Evolutionary conservation across 2,329 filamentous ascomycete species (phyloP).

Genomic region (Penicillium rolfsii): DNA sequence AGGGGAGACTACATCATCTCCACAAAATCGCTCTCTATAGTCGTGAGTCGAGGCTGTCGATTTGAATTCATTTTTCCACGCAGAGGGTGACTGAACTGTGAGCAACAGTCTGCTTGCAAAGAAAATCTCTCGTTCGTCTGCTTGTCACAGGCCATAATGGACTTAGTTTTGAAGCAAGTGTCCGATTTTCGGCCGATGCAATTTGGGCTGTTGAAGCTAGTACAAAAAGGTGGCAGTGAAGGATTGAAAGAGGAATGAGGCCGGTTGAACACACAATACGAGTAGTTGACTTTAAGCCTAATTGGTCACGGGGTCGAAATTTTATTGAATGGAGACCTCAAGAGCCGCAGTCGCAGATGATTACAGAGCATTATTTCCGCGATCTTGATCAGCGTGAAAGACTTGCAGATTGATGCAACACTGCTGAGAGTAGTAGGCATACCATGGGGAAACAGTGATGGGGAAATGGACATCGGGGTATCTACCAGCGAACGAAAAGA

Average conservation of each 20-base stretch:
- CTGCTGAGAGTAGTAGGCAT: too few relatives aligned
- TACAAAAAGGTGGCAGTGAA: neutral
- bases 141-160: too few relatives aligned
- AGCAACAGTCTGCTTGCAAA: neutral
- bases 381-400: neutral
- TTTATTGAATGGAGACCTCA: neutral
- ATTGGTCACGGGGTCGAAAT: neutral
- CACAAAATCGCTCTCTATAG: slow-evolving; percentile 2
- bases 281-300: neutral
- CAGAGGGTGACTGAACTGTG: neutral
- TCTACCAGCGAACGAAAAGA: neutral
- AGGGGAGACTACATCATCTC: slow-evolving; percentile 17
- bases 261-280: neutral
- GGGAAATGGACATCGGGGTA: neutral
- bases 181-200: neutral
- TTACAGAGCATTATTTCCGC: neutral
- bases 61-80: neutral
- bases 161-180: neutral
- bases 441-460: neutral
- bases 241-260: neutral
- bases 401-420: neutral
- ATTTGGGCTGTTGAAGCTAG: neutral
- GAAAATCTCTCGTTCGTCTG: too few relatives aligned
- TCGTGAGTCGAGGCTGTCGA: neutral
- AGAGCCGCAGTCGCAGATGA: neutral